These are phyloP conservation scores for Leptographium galeiforme DNA, from an alignment of 2,329 filamentous ascomycete genomes.

Conservation along the genomic window DNA sequence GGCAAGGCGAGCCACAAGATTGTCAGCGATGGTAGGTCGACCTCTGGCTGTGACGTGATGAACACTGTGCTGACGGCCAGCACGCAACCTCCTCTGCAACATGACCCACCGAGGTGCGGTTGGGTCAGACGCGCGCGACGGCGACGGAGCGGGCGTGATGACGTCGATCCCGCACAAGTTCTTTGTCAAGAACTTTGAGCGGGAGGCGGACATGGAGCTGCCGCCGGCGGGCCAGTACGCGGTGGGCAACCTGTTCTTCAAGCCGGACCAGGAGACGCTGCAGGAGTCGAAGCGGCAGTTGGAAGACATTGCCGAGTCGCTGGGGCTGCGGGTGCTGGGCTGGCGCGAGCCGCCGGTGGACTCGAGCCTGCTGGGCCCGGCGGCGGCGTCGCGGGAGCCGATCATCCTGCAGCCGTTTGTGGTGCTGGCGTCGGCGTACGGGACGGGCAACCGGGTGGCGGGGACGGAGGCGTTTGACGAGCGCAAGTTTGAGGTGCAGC, in stretches of 20 bases:
- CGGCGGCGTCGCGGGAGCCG: conserved; percentile 85
- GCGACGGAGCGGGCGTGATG: conserved; percentile 98
- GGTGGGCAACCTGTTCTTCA: conserved; percentile 96
- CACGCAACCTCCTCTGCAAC: conserved; percentile 91
- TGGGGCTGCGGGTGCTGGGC: conserved; percentile 82
- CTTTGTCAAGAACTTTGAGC: conserved; percentile 96
- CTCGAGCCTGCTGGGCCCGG: conserved; percentile 82
- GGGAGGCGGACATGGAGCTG: conserved; percentile 75
- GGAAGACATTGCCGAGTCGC: conserved; percentile 79
- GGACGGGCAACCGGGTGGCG: conserved; percentile 64
- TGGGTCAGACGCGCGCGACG: conserved; percentile 93
- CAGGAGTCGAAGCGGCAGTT: conserved; percentile 85
- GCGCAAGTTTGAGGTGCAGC: conserved; percentile 76
- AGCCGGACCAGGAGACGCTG: conserved; percentile 81
- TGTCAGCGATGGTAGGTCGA: conserved; percentile 77
- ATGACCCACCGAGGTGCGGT: conserved; percentile 99
- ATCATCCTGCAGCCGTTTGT: conserved; percentile 93
- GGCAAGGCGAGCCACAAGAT: conserved; percentile 96
- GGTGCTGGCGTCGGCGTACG: conserved; percentile 75
- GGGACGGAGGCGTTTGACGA: conserved; percentile 75
- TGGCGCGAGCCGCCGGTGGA: conserved; percentile 95
- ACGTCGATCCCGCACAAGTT: conserved; percentile 97
- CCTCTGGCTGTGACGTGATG: neutral
- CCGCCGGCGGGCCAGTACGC: conserved; percentile 88
- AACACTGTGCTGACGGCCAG: conserved; percentile 26